Percentiles rank a stretch among this genome's conserved stretches.
Evolutionary conservation across 352 stramenopile species (phyloP).

Genomic region (Sclerospora graminicola): DNA sequence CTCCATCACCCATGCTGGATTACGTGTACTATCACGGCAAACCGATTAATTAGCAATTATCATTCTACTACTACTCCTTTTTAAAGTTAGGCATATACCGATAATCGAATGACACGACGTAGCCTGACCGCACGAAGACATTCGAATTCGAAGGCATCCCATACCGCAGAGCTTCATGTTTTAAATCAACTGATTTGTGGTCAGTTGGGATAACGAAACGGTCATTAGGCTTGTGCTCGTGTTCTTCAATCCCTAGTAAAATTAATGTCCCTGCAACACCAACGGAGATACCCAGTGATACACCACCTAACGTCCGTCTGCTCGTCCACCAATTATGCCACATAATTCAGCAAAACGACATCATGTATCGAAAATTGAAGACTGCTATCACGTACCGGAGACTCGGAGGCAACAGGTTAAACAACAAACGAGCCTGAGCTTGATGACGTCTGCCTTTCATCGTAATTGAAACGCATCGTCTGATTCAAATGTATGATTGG

Average conservation of each 20-base stretch:
- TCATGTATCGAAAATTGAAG: neutral
- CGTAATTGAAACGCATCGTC: conserved; percentile 1
- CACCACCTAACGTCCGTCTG: conserved; percentile 31
- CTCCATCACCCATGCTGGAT: conserved; percentile 82
- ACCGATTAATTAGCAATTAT: neutral
- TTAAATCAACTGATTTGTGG: conserved; percentile 6
- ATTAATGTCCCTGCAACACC: conserved; percentile 34
- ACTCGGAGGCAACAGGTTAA: conserved; percentile 20
- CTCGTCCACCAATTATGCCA: conserved; percentile 12
- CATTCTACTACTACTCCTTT: neutral
- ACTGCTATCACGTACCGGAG: conserved; percentile 17
- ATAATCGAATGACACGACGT: conserved; percentile 81
- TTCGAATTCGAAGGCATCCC: conserved; percentile 56
- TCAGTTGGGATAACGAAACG: conserved; percentile 7
- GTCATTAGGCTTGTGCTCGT: conserved; percentile 5
- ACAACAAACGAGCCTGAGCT: conserved; percentile 14
- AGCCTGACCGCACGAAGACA: conserved; percentile 62
- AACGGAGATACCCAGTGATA: conserved; percentile 43
- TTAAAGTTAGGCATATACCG: conserved; percentile 24
- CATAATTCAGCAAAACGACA: neutral
- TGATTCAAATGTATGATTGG: neutral
- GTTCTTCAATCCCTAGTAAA: conserved; percentile 22
- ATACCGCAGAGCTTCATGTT: conserved; percentile 68
- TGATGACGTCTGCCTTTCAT: conserved; percentile 23
- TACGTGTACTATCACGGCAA: conserved; percentile 43